Conservation (phyloP, 306 rosid species). For the Cucurbita ficifolia region DNA sequence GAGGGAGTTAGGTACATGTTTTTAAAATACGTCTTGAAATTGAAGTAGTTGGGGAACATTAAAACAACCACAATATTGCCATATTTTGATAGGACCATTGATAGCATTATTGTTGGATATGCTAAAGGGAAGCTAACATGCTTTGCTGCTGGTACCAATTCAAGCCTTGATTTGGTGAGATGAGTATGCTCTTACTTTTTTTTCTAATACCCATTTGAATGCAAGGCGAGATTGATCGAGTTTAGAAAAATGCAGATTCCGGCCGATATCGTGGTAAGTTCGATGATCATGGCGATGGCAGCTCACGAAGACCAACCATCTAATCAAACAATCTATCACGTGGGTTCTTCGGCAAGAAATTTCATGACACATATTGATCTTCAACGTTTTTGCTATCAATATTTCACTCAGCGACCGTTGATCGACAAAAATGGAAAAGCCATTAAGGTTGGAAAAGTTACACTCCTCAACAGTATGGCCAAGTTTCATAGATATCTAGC, state of each 20-base stretch:
- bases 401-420: conserved; percentile 57
- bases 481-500: conserved; percentile 56
- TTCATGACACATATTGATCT: conserved; percentile 17
- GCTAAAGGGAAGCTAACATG: conserved; percentile 66
- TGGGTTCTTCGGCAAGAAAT: conserved; percentile 52
- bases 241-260: conserved; percentile 36
- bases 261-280: conserved; percentile 74
- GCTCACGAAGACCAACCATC: conserved; percentile 33
- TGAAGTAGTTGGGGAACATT: neutral
- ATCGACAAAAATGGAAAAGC: conserved; percentile 48
- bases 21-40: neutral
- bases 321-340: conserved; percentile 35
- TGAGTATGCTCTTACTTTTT: neutral
- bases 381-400: conserved; percentile 27
- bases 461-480: conserved; percentile 32
- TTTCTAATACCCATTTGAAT: no score
- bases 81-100: conserved; percentile 46
- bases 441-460: conserved; percentile 35
- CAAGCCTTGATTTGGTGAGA: conserved; percentile 55
- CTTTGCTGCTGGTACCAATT: conserved; percentile 37
- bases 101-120: conserved; percentile 57
- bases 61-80: neutral
- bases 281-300: conserved; percentile 45
- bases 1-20: conserved; percentile 54
- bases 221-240: no score